Conservation (phyloP, 2,329 filamentous ascomycete genomes). For the Cladobotryum protrusum region DNA sequence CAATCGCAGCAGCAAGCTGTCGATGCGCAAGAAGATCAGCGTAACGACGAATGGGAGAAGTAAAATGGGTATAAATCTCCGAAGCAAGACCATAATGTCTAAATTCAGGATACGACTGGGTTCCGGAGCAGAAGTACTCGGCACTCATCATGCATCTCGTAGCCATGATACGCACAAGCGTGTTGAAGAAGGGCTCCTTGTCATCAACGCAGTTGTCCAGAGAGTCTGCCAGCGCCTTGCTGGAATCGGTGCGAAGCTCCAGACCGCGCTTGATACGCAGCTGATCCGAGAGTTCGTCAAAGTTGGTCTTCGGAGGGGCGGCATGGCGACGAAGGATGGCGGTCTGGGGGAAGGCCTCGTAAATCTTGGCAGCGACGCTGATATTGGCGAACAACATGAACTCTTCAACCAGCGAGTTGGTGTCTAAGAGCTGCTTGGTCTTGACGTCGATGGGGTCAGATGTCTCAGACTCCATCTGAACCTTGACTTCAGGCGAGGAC, state of each 20-base stretch:
- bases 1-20: conserved; percentile 91
- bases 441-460: conserved; percentile 95
- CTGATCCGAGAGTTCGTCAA: conserved; percentile 88
- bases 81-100: conserved; percentile 93
- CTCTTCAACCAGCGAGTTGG: conserved; percentile 95
- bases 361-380: conserved; percentile 84
- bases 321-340: conserved; percentile 89
- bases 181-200: conserved; percentile 93
- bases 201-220: conserved; percentile 78
- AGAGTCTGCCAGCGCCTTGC: conserved; percentile 87
- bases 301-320: conserved; percentile 90
- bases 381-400: conserved; percentile 99
- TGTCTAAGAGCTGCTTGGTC: conserved; percentile 88
- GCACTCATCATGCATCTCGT: conserved; percentile 99
- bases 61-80: conserved; percentile 98
- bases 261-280: conserved; percentile 80
- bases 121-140: conserved; percentile 95
- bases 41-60: conserved; percentile 92
- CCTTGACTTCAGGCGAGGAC: conserved; percentile 95
- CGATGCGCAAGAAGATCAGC: conserved; percentile 93
- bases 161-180: conserved; percentile 91
- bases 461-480: conserved; percentile 91
- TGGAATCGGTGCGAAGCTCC: conserved; percentile 76
- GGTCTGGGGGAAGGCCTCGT: conserved; percentile 88
- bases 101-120: conserved; percentile 89